Evolutionary conservation across 768 basidiomycete species (phyloP), one percentile per base, ranked within the genome.

Genomic region (Trametes meyenii): DNA sequence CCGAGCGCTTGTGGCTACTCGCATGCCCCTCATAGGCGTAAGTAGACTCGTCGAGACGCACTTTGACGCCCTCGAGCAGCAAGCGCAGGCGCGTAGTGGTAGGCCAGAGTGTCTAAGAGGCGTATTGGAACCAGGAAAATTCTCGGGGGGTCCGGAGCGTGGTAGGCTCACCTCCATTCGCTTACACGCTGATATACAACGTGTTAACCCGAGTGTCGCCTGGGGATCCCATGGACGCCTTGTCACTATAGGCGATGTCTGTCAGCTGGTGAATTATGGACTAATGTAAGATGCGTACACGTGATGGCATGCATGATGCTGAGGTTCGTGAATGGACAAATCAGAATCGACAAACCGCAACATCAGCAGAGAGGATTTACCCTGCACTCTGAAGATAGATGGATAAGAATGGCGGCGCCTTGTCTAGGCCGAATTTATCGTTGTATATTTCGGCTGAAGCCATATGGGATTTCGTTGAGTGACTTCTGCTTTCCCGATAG

Each of bases 281-380:
- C 7, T 49, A 26, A 23, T 19, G 21, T 8, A 33, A 55, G 35
- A 2, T 21, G 73, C 86, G 63, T 72, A 90, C 90, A 69, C 17
- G 88, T 89, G 66, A 89, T 75, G 44, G 90, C 82, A 68, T 92
- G 89, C 89, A 91, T 90, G 66, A 92, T 88, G 29, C 90, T 91
- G 40, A 10, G 8, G 8, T 8, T 16, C 12, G 69, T 8, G 17
- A 21, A 58, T n/a, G n/a, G n/a, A 46, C n/a, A 23, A 61, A 53
- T 66, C 55, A 65, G 69, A 40, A 55, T 21, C 13, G 5, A 23
- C 19, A 1, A 14, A 1, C 12, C 1, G 10, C 12, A 23, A 10
- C 23, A 19, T 14, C 3, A 21, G 13, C 1, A 17, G 17, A 50
- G 16, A 5, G 62, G 40, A 76, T 88, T 66, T 72, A 92, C 90